Percentiles rank a stretch among this genome's conserved stretches.
Conservation (phyloP, 257 asterid species). For the Sherardia arvensis region DNA sequence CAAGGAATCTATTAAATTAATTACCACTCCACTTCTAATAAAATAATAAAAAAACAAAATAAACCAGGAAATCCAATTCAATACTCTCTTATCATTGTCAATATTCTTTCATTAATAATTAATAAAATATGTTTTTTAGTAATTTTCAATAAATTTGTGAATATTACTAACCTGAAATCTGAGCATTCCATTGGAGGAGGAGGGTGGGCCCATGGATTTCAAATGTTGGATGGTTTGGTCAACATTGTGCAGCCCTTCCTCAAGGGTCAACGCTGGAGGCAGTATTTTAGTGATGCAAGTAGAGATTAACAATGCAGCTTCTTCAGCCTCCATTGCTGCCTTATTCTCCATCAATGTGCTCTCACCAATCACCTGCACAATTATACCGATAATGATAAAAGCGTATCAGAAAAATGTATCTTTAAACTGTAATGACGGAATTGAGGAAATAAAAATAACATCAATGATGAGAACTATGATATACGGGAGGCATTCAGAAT, state of each 20-base stretch:
- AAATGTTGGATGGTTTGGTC: constrained; percentile 61
- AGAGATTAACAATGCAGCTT: constrained; percentile 75
- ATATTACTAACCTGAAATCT: constrained; percentile 53
- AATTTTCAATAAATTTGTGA: too few relatives aligned
- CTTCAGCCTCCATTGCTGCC: constrained; percentile 41
- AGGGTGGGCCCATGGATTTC: constrained; percentile 40
- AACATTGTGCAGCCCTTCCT: constrained; percentile 65
- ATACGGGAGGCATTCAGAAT: too few relatives aligned
- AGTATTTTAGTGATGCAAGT: constrained; percentile 70
- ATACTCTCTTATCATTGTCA: too few relatives aligned
- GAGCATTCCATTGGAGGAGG: constrained; percentile 69
- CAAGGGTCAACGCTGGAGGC: constrained; percentile 68
- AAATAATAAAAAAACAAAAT: too few relatives aligned
- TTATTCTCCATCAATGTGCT: constrained; percentile 12
- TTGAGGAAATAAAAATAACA: too few relatives aligned
- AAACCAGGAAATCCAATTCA: not conserved
- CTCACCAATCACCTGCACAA: not conserved
- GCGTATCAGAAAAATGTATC: too few relatives aligned
- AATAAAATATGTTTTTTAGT: too few relatives aligned
- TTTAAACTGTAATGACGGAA: too few relatives aligned
- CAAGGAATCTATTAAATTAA: not conserved
- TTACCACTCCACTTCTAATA: not conserved
- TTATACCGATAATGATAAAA: too few relatives aligned
- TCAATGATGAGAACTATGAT: too few relatives aligned
- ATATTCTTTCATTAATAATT: too few relatives aligned